A percentile compares a stretch with the other conserved stretches of the same genome.
Evolutionary conservation across 1,284 basidiomycete genomes (phyloP).

Genomic region (Phlebopus sp.): DNA sequence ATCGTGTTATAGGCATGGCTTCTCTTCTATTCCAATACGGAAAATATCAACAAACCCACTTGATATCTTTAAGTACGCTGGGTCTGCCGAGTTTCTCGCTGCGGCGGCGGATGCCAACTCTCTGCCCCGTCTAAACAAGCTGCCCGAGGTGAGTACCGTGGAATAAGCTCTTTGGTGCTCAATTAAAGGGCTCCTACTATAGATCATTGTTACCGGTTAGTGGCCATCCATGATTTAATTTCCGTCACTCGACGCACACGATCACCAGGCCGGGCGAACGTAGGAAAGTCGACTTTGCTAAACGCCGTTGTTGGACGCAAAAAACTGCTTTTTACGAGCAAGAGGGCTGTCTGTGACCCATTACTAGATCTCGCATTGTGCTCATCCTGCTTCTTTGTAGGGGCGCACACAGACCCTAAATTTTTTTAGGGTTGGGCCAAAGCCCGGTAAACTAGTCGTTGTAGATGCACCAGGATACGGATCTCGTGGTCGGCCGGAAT

Average conservation of each 20-base stretch:
- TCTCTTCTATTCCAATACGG: slow-evolving; percentile 2
- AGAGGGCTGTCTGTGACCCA: slow-evolving; percentile 54
- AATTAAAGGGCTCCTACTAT: not conserved
- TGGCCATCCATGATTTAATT: not conserved
- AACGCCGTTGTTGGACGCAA: slow-evolving; percentile 63
- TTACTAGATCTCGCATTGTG: not conserved
- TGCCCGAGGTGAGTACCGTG: slow-evolving; percentile 47
- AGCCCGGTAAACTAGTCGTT: slow-evolving; percentile 56
- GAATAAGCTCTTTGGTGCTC: slow-evolving; percentile 1
- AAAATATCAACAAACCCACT: slow-evolving; percentile 14
- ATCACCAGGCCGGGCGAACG: slow-evolving; percentile 55
- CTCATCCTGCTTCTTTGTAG: slow-evolving; percentile 33
- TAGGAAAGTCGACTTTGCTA: slow-evolving; percentile 70
- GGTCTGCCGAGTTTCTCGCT: slow-evolving; percentile 45
- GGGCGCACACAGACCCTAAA: slow-evolving; percentile 68
- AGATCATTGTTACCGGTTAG: slow-evolving; percentile 56
- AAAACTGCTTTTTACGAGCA: slow-evolving; percentile 58
- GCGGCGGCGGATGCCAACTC: slow-evolving; percentile 38
- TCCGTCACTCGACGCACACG: not conserved
- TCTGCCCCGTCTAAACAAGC: slow-evolving; percentile 43
- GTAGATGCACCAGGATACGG: slow-evolving; percentile 81
- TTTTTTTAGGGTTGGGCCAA: slow-evolving; percentile 61
- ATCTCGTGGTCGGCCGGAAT: slow-evolving; percentile 65
- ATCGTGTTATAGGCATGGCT: not conserved
- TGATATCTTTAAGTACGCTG: slow-evolving; percentile 34